Evolutionary conservation across 2,329 filamentous ascomycete genomes (phyloP), one percentile per base, ranked within the genome.

Genomic region (Fulvia fulva): DNA sequence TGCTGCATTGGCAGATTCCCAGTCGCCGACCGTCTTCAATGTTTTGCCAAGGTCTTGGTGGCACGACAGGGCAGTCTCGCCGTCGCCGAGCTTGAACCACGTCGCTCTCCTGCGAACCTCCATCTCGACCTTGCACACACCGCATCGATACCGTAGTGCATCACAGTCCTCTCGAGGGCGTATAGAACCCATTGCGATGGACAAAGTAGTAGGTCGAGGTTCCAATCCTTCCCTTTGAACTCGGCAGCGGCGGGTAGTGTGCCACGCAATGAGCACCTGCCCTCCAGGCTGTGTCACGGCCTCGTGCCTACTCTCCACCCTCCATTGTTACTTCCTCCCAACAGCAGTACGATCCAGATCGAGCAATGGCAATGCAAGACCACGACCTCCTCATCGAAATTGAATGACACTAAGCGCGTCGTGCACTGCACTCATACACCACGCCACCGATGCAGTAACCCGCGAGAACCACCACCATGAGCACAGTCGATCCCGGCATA

Each of bases 401-500:
- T 5, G 14, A 41, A 41, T 41, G 7, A 41, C 28, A 12, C 8
- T 9, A 7, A 32, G 28, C 37, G 37, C 37, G 37, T 41, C 16
- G 37, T n/a, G 37, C 37, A 4, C 3, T 34, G 7, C 37, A 41
- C 37, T 5, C 14, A 16, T n/a, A n/a, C n/a, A n/a, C n/a, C n/a
- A n/a, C n/a, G n/a, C n/a, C n/a, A n/a, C n/a, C n/a, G n/a, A n/a
- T n/a, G n/a, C n/a, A n/a, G n/a, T n/a, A n/a, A n/a, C n/a, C n/a
- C n/a, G n/a, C n/a, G n/a, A n/a, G n/a, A 32, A 44, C 19, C 43
- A 28, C 45, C 58, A 61, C 56, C 11, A 71, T 71, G 69, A 66
- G 60, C 28, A 60, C 62, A 47, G 64, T 69, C 66, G 82, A 84
- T 64, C 81, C 81, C 2, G 81, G 80, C 12, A 74, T 83, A 6